A percentile compares a stretch with the other conserved stretches of the same genome.
Evolutionary conservation across 345 rosid species (phyloP).

Genomic region (Citrus glauca): DNA sequence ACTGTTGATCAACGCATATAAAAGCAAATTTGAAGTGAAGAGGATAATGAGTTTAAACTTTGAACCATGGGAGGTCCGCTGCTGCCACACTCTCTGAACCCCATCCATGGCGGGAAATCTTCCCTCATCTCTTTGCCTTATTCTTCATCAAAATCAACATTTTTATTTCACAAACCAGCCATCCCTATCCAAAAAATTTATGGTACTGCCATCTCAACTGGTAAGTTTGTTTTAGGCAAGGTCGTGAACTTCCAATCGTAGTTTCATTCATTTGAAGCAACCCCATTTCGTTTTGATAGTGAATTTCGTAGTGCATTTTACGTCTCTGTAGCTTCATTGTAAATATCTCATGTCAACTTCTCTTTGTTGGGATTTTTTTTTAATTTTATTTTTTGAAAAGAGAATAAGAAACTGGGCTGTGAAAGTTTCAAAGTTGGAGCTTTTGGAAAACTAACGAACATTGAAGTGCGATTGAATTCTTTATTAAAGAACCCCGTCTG

Average conservation of each 20-base stretch:
- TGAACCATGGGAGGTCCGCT: slow-evolving; percentile 41
- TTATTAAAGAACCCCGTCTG: neutral
- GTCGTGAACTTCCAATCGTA: neutral
- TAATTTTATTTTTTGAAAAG: neutral
- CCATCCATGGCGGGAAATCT: slow-evolving; percentile 33
- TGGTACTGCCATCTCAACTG: slow-evolving; percentile 20
- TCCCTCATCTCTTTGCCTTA: slow-evolving; percentile 25
- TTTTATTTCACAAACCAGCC: slow-evolving; percentile 20
- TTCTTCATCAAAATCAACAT: neutral
- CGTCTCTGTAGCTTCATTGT: neutral
- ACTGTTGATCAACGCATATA: slow-evolving; percentile 9
- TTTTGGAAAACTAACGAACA: neutral
- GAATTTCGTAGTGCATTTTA: neutral
- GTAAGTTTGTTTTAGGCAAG: slow-evolving; percentile 18
- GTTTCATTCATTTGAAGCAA: neutral
- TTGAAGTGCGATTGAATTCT: neutral
- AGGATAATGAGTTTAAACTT: neutral
- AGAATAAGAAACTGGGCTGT: neutral
- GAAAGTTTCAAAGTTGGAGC: neutral
- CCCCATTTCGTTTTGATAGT: neutral
- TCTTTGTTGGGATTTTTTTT: neutral
- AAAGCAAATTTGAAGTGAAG: neutral
- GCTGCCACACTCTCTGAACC: slow-evolving; percentile 27
- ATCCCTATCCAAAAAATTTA: slow-evolving; percentile 6
- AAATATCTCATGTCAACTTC: neutral